Evolutionary conservation across 495 filamentous ascomycete species (phyloP).

Genomic region (Patellaria atrata): DNA sequence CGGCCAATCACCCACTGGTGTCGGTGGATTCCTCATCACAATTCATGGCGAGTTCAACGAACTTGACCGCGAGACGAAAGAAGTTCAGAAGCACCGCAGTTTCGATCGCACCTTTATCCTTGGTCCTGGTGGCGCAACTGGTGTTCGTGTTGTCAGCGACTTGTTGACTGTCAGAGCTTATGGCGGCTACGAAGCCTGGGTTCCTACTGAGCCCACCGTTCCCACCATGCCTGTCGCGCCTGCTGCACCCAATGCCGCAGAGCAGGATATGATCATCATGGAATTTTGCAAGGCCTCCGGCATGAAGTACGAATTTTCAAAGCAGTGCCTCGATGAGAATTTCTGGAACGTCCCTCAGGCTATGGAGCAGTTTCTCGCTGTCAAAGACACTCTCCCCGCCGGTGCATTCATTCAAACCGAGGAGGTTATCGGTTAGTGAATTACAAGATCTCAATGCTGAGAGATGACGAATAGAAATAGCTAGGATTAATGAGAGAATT

Average conservation of each 20-base stretch:
- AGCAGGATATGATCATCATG: conserved; percentile 4
- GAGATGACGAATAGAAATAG: no score
- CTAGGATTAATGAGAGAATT: no score
- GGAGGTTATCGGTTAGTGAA: no score
- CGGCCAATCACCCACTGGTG: conserved; percentile 47
- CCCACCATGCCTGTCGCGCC: background rate
- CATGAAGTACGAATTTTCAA: conserved; percentile 5
- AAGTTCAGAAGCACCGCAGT: conserved; percentile 46
- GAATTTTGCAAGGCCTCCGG: conserved; percentile 4
- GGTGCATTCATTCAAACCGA: no score
- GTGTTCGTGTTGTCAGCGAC: conserved; percentile 69
- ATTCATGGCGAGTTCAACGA: conserved; percentile 80
- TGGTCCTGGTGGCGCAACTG: conserved; percentile 51
- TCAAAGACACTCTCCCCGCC: conserved; percentile 8
- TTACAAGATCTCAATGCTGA: no score
- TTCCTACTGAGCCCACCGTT: conserved; percentile 29
- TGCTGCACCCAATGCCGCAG: background rate
- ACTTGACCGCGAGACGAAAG: conserved; percentile 36
- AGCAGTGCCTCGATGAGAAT: conserved; percentile 9
- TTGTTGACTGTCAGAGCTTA: conserved; percentile 55
- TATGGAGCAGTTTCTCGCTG: conserved; percentile 3
- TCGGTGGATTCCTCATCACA: conserved; percentile 64
- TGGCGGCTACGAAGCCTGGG: conserved; percentile 47
- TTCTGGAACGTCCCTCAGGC: conserved; percentile 12
- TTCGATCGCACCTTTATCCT: conserved; percentile 80